phyloP scores from a whole-genome alignment of 495 filamentous ascomycete genomes.

The Xylaria grammica region DNA sequence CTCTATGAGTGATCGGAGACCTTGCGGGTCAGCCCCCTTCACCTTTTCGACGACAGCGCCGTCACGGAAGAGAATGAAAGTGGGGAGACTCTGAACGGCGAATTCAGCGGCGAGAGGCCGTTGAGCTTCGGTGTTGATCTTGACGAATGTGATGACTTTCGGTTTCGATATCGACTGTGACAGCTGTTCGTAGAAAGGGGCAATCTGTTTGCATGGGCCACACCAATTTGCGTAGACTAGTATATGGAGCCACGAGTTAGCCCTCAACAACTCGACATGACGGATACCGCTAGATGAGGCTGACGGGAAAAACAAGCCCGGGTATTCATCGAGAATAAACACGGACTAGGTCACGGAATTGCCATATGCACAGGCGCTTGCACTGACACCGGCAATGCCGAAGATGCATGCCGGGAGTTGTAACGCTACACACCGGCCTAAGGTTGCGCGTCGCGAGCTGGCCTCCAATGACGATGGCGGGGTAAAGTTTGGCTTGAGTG shows the following conservation, averaged over 20 bases:
- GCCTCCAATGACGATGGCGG: conserved; percentile 27
- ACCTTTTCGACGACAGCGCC: conserved; percentile 68
- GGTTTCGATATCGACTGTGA: conserved; percentile 72
- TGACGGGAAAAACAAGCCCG: conserved; percentile 5
- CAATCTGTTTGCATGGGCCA: conserved; percentile 81
- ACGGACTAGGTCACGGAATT: not conserved
- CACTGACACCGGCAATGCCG: not conserved
- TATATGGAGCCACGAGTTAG: conserved; percentile 33
- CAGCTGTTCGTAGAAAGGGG: conserved; percentile 83
- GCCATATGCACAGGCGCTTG: not conserved
- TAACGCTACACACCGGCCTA: not conserved
- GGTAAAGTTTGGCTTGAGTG: conserved; percentile 20
- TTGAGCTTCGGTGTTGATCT: conserved; percentile 82
- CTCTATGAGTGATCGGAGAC: conserved; percentile 70
- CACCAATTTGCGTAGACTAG: conserved; percentile 90
- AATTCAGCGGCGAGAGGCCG: conserved; percentile 74
- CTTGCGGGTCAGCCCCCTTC: conserved; percentile 71
- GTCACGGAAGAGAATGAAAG: conserved; percentile 89
- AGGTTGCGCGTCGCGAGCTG: conserved; percentile 6
- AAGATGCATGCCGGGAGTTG: conserved; percentile 16
- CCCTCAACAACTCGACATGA: conserved; percentile 17
- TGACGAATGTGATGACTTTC: conserved; percentile 79
- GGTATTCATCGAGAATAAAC: too few species aligned
- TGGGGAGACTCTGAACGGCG: conserved; percentile 75
- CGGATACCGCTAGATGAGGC: not conserved